Conservation (phyloP, 2,329 filamentous ascomycete species). For the Penicillium sp. region DNA sequence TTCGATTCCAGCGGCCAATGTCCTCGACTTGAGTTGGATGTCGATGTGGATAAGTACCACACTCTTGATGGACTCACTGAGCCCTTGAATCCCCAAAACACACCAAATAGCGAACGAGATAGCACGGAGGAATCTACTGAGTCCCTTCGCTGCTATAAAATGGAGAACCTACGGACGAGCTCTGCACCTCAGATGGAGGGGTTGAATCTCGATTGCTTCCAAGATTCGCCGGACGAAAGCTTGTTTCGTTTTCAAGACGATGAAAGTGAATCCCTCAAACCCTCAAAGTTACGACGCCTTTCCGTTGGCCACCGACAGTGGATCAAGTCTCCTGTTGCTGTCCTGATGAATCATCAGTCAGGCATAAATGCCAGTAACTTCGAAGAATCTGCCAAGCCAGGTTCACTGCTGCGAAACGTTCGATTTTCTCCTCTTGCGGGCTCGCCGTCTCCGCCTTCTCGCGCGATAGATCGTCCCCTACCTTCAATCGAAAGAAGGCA, state of each 20-base stretch:
- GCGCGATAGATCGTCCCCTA: not conserved
- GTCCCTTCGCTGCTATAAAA: not conserved
- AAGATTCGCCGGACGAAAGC: conserved; percentile 5
- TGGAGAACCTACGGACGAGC: conserved; percentile 5
- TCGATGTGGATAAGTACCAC: conserved; percentile 18
- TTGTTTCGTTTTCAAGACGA: not conserved
- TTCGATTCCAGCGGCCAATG: not conserved
- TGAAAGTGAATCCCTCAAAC: not conserved
- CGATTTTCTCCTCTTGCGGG: conserved; percentile 12
- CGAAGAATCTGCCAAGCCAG: not conserved
- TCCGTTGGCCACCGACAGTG: not conserved
- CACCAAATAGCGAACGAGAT: conserved; percentile 11
- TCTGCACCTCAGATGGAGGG: conserved; percentile 4
- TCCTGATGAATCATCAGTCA: not conserved
- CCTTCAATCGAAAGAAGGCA: conserved; percentile 16
- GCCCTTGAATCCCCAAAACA: conserved; percentile 18
- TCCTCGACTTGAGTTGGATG: conserved; percentile 21
- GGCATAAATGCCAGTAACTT: not conserved
- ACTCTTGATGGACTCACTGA: conserved; percentile 17
- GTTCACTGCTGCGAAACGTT: conserved; percentile 8
- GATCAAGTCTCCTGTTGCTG: not conserved
- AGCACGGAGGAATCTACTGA: conserved; percentile 1
- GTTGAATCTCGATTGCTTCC: conserved; percentile 14
- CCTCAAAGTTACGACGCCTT: conserved; percentile 5
- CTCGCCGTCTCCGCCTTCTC: not conserved